Evolutionary conservation across 1,139 yeast species (phyloP).

Genomic region (Suhomyces yuchorum): DNA sequence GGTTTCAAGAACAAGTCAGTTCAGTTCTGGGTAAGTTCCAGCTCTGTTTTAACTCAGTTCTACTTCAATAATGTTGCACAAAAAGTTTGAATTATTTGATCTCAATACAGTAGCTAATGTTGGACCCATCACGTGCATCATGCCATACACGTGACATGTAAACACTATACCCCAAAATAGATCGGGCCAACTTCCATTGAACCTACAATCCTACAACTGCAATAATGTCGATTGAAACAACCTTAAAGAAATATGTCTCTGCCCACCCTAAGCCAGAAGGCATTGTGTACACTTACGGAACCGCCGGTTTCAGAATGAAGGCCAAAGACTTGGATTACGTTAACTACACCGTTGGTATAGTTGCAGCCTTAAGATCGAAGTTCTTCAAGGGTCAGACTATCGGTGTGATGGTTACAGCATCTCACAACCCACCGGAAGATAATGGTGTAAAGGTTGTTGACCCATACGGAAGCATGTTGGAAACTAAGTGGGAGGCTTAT

Average conservation of each 20-base stretch:
- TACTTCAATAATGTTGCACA: no score
- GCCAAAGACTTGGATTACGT: constrained; percentile 77
- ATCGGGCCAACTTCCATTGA: not conserved
- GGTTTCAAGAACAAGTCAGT: no score
- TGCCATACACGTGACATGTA: not conserved
- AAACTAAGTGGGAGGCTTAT: constrained; percentile 76
- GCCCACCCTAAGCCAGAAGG: constrained; percentile 50
- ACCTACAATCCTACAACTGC: not conserved
- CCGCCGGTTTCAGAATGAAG: constrained; percentile 92
- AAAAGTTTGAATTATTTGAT: no score
- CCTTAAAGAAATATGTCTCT: constrained; percentile 14
- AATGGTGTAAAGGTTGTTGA: constrained; percentile 97
- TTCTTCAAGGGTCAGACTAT: constrained; percentile 66
- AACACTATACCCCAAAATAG: constrained; percentile 1
- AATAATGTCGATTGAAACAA: constrained; percentile 15
- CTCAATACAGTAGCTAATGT: no score
- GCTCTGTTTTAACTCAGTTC: no score
- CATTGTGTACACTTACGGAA: constrained; percentile 70
- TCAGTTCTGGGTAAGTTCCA: no score
- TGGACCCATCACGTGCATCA: no score
- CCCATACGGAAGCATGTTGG: constrained; percentile 92
- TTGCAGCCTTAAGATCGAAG: constrained; percentile 82
- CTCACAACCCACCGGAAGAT: constrained; percentile 93
- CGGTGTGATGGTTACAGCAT: constrained; percentile 95
- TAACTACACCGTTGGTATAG: constrained; percentile 78